Percentiles rank a stretch among this genome's conserved stretches.
Evolutionary conservation across 176 grass and related monocot species (phyloP).

Genomic region (Carex scoparia): DNA sequence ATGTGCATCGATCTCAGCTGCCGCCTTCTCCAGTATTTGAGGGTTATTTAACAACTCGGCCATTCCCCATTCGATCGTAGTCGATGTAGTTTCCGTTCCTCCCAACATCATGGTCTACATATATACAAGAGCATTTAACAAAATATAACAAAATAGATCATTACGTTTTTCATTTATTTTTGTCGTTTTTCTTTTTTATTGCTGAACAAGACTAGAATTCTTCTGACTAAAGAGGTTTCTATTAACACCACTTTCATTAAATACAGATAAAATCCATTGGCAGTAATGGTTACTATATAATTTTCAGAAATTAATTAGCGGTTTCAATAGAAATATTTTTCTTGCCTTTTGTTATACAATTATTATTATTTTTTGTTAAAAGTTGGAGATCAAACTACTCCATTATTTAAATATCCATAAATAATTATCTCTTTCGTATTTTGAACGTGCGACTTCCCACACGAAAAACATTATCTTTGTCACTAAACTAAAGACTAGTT

Average conservation of each 20-base stretch:
- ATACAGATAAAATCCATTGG: too few species aligned
- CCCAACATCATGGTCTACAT: slow-evolving; percentile 11
- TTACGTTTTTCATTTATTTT: not conserved
- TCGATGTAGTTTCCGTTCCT: slow-evolving; percentile 29
- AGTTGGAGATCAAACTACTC: too few species aligned
- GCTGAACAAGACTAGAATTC: not conserved
- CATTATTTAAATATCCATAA: too few species aligned
- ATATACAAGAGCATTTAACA: not conserved
- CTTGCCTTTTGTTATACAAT: too few species aligned
- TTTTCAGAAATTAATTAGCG: not conserved
- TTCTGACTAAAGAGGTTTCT: not conserved
- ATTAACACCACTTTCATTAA: too few species aligned
- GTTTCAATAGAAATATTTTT: too few species aligned
- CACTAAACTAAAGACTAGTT: too few species aligned
- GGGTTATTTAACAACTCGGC: slow-evolving; percentile 22
- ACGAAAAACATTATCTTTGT: too few species aligned
- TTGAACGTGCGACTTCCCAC: too few species aligned
- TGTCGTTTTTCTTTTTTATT: not conserved
- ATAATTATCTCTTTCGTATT: too few species aligned
- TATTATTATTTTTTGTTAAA: too few species aligned
- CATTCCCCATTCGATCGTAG: slow-evolving; percentile 29
- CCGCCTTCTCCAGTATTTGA: not conserved
- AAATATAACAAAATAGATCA: not conserved
- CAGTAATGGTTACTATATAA: not conserved
- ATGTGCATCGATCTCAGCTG: slow-evolving; percentile 17